Evolutionary conservation across 768 basidiomycete species (phyloP).

Genomic region (Trametes cinnabarina): DNA sequence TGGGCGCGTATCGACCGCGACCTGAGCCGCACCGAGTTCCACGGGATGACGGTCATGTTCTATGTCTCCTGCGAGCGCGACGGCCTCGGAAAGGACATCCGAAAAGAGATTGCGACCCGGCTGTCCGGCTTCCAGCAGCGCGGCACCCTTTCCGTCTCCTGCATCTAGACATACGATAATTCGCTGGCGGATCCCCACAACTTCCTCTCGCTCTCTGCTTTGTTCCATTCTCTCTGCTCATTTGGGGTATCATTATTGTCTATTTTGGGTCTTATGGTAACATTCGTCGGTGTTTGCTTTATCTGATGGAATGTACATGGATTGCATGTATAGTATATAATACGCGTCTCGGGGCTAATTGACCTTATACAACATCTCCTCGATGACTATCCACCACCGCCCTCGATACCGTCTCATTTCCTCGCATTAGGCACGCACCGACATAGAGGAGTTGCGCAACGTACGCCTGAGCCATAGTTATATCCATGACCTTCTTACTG

Average conservation of each 20-base stretch:
- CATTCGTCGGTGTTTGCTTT: background rate
- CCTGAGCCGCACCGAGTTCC: conserved; percentile 24
- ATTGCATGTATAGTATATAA: background rate
- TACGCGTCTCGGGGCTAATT: too few relatives aligned
- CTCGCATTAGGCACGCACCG: too few relatives aligned
- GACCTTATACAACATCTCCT: too few relatives aligned
- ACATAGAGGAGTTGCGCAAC: background rate
- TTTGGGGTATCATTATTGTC: background rate
- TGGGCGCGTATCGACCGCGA: conserved; percentile 29
- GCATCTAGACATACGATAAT: conserved; percentile 12
- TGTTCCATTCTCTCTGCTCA: background rate
- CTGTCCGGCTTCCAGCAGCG: conserved; percentile 22
- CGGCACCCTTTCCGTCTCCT: conserved; percentile 25
- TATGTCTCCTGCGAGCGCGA: conserved; percentile 24
- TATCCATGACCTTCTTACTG: conserved; percentile 6
- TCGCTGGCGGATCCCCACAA: background rate
- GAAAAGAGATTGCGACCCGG: conserved; percentile 15
- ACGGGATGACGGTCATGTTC: conserved; percentile 24
- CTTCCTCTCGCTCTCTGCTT: background rate
- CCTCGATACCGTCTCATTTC: too few relatives aligned
- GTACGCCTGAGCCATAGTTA: background rate
- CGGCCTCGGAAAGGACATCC: conserved; percentile 16
- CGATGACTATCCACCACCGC: too few relatives aligned
- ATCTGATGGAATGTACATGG: background rate
- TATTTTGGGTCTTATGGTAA: background rate